These are phyloP conservation scores for Casuarina equisetifolia DNA, from an alignment of 306 rosid species.

Conservation along the genomic window DNA sequence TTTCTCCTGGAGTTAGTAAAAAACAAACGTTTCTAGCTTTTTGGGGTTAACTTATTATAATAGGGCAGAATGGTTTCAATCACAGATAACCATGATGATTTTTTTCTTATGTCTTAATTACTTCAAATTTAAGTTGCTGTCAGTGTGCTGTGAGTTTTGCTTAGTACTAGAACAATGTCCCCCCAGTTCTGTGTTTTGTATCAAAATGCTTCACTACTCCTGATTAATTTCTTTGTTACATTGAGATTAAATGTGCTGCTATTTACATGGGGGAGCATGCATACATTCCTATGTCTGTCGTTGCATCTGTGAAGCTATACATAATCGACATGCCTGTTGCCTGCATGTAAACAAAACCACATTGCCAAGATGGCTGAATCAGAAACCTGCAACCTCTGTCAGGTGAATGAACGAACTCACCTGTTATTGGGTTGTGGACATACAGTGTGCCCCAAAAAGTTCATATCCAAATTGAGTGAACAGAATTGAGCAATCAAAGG, in stretches of 20 bases:
- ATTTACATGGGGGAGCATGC: background rate
- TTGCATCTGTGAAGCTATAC: background rate
- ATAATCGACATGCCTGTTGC: background rate
- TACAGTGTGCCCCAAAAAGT: background rate
- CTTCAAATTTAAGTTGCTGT: background rate
- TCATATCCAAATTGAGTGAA: background rate
- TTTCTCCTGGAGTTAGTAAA: background rate
- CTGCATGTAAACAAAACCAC: background rate
- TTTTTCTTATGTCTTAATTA: background rate
- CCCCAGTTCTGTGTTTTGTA: background rate
- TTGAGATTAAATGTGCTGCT: background rate
- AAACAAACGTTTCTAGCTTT: background rate
- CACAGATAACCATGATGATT: background rate
- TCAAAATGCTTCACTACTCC: background rate
- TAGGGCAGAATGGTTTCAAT: background rate
- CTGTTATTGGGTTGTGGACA: background rate
- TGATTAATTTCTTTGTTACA: background rate
- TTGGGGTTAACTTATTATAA: background rate
- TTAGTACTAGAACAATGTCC: background rate
- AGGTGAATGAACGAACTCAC: background rate
- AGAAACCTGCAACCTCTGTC: background rate
- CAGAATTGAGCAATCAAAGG: background rate
- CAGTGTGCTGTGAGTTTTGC: background rate
- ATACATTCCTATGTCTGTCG: background rate
- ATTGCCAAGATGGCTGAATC: background rate